Conservation (phyloP, 169 alveolate species). For the Amoebophrya sp. region DNA sequence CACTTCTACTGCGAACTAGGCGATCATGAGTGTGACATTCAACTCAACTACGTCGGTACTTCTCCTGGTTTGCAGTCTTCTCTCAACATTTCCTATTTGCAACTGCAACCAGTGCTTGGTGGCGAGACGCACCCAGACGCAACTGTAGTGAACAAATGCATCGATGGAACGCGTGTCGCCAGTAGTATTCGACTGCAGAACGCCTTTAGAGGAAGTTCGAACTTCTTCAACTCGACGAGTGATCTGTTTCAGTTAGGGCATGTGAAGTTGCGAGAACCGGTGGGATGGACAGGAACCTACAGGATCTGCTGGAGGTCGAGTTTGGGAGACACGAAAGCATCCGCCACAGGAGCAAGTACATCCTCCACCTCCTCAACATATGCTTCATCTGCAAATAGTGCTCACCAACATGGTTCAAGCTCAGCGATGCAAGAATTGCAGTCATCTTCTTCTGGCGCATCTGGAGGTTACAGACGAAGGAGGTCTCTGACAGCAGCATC, state of each 20-base stretch:
- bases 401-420: too few species aligned
- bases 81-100: background rate
- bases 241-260: background rate
- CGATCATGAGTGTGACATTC: background rate
- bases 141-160: background rate
- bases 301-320: background rate
- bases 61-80: background rate
- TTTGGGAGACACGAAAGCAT: background rate
- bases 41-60: background rate
- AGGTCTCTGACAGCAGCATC: too few species aligned
- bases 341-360: background rate
- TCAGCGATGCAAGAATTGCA: too few species aligned
- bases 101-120: background rate
- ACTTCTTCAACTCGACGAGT: background rate
- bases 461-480: too few species aligned
- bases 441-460: too few species aligned
- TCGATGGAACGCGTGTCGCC: background rate
- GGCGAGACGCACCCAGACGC: slow-evolving; percentile 4
- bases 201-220: background rate
- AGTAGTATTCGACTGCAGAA: background rate
- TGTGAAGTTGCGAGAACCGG: background rate
- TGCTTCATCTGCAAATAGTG: too few species aligned
- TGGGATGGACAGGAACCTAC: slow-evolving; percentile 4
- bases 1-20: background rate
- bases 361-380: too few species aligned